Conservation (phyloP, 352 stramenopile species). For the Globisporangium nodosum region DNA sequence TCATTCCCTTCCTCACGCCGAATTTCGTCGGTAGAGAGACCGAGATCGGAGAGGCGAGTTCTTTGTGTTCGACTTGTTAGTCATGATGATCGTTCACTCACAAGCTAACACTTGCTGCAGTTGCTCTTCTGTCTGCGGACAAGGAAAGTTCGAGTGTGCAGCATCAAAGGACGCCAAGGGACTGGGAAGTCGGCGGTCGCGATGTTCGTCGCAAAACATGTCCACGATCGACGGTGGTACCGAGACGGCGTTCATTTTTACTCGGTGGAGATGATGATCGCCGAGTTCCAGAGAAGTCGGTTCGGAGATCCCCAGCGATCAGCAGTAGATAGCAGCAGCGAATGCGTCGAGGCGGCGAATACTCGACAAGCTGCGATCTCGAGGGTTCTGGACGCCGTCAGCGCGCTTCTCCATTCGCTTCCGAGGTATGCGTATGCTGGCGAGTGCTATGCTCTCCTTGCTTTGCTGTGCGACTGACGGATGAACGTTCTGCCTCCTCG, state of each 20-base stretch:
- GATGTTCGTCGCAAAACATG: conserved; percentile 45
- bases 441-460: not conserved
- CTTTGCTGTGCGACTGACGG: not conserved
- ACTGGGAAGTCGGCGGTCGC: conserved; percentile 61
- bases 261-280: conserved; percentile 32
- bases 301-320: not conserved
- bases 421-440: conserved; percentile 21
- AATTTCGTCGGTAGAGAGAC: conserved; percentile 49
- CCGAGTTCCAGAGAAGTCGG: conserved; percentile 19
- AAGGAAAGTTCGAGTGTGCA: conserved; percentile 43
- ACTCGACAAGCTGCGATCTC: conserved; percentile 12
- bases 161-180: conserved; percentile 33
- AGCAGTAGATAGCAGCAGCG: not conserved
- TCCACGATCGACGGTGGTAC: conserved; percentile 33
- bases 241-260: conserved; percentile 53
- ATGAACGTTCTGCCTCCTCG: not conserved
- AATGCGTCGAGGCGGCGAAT: not conserved
- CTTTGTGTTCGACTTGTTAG: not conserved
- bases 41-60: conserved; percentile 38
- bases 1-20: conserved; percentile 52
- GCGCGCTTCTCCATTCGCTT: conserved; percentile 25
- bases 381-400: conserved; percentile 22
- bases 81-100: not conserved
- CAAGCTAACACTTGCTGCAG: conserved; percentile 11
- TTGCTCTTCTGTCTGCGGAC: conserved; percentile 20